phyloP scores from a whole-genome alignment of 768 basidiomycete species.

The Boletus reticulatus region DNA sequence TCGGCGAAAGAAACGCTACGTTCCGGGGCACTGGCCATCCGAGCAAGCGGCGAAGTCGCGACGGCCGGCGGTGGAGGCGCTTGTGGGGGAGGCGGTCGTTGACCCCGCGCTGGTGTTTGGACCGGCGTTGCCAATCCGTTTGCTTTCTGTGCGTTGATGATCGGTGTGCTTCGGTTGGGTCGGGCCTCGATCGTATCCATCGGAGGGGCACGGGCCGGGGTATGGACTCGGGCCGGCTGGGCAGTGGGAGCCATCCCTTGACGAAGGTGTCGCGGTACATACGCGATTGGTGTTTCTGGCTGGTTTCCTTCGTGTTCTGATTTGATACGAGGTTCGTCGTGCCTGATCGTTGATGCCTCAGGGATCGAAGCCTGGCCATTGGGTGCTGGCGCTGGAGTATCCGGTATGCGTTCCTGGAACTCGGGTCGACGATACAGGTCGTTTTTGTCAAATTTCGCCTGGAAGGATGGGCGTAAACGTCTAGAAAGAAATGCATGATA shows the following conservation, averaged over 20 bases:
- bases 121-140: slow-evolving; percentile 34
- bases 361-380: not conserved
- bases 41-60: slow-evolving; percentile 15
- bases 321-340: slow-evolving; percentile 14
- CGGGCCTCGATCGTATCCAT: not conserved
- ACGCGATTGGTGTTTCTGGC: slow-evolving; percentile 26
- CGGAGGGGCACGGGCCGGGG: not conserved
- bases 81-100: slow-evolving; percentile 23
- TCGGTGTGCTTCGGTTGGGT: not conserved
- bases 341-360: not conserved
- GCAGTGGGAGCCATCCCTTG: slow-evolving; percentile 17
- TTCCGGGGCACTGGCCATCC: slow-evolving; percentile 7
- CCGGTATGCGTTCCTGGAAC: slow-evolving; percentile 49
- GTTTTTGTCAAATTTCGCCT: slow-evolving; percentile 62
- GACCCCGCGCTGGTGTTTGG: slow-evolving; percentile 33
- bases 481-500: not conserved
- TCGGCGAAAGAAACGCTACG: slow-evolving; percentile 11
- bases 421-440: slow-evolving; percentile 71
- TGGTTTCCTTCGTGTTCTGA: slow-evolving; percentile 10
- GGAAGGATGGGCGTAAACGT: not conserved
- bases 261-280: slow-evolving; percentile 42
- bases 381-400: slow-evolving; percentile 1
- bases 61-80: slow-evolving; percentile 1
- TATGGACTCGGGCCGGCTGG: slow-evolving; percentile 8
- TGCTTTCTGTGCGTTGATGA: not conserved